phyloP scores from a whole-genome alignment of 805 yeast genomes.

The Saturnispora gosingensis region DNA sequence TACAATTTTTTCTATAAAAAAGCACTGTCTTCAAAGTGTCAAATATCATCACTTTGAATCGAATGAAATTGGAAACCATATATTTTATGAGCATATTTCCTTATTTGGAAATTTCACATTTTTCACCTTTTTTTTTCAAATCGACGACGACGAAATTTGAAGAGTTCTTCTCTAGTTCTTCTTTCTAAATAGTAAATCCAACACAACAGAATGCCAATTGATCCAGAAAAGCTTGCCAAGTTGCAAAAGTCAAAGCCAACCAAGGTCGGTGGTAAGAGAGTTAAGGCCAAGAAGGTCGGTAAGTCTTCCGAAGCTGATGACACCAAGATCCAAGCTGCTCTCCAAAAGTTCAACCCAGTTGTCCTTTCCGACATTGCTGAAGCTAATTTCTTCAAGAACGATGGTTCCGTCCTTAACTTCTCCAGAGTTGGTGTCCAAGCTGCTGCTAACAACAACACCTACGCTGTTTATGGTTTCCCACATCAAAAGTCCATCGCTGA shows the following conservation, averaged over 20 bases:
- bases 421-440: conserved; percentile 94
- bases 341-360: conserved; percentile 83
- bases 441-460: conserved; percentile 83
- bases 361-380: conserved; percentile 86
- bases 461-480: conserved; percentile 90
- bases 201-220: conserved; percentile 61
- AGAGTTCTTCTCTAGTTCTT: not conserved
- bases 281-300: conserved; percentile 75
- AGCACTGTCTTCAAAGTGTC: not conserved
- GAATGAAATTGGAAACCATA: not conserved
- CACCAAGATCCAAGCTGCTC: conserved; percentile 79
- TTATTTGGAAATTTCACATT: not conserved
- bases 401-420: conserved; percentile 93
- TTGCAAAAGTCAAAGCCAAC: conserved; percentile 77
- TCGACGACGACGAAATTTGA: conserved; percentile 3
- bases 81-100: not conserved
- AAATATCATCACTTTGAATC: too few relatives aligned
- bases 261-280: conserved; percentile 82
- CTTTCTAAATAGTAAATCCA: not conserved
- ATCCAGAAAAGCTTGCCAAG: conserved; percentile 90
- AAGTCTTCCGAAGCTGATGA: conserved; percentile 72
- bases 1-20: too few relatives aligned
- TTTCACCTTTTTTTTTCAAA: not conserved
- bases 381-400: conserved; percentile 96
- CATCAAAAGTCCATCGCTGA: conserved; percentile 89